These are phyloP conservation scores for Phytophthora quininea DNA, from an alignment of 352 stramenopile genomes.

Conservation along the genomic window DNA sequence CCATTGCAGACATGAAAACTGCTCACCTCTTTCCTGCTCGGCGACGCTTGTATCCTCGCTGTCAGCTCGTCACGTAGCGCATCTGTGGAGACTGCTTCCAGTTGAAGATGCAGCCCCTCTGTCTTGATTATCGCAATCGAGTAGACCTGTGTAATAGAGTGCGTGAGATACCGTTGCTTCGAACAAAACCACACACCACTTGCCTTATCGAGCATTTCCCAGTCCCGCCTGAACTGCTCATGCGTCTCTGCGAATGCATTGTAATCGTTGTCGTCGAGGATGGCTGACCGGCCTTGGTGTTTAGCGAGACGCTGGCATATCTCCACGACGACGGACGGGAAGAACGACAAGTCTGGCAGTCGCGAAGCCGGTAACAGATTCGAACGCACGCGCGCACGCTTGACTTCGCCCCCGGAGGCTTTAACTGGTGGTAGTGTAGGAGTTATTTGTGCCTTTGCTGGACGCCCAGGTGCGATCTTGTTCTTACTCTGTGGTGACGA, in stretches of 20 bases:
- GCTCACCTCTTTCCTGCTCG: slow-evolving; percentile 44
- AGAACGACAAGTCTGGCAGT: slow-evolving; percentile 60
- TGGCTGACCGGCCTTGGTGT: slow-evolving; percentile 55
- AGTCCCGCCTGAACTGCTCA: slow-evolving; percentile 53
- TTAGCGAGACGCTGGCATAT: slow-evolving; percentile 63
- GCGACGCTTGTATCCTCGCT: slow-evolving; percentile 25
- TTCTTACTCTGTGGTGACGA: background rate
- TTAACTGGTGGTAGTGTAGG: slow-evolving; percentile 29
- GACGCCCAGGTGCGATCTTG: background rate
- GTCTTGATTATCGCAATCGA: slow-evolving; percentile 59
- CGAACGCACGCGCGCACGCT: slow-evolving; percentile 49
- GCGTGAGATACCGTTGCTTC: background rate
- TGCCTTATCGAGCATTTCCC: slow-evolving; percentile 78
- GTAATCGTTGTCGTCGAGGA: slow-evolving; percentile 73
- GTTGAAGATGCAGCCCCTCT: slow-evolving; percentile 48
- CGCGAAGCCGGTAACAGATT: slow-evolving; percentile 36
- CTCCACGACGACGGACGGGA: slow-evolving; percentile 44
- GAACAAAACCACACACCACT: background rate
- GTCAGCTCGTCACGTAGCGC: slow-evolving; percentile 24
- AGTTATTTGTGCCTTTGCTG: slow-evolving; percentile 1
- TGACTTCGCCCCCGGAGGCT: slow-evolving; percentile 36
- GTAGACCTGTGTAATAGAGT: slow-evolving; percentile 36
- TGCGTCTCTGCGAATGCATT: slow-evolving; percentile 57
- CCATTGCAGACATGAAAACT: background rate
- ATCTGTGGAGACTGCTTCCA: slow-evolving; percentile 27